Base-by-base conservation (phyloP, 2,329 filamentous ascomycete species). In the Lecanicillium sp. region DNA sequence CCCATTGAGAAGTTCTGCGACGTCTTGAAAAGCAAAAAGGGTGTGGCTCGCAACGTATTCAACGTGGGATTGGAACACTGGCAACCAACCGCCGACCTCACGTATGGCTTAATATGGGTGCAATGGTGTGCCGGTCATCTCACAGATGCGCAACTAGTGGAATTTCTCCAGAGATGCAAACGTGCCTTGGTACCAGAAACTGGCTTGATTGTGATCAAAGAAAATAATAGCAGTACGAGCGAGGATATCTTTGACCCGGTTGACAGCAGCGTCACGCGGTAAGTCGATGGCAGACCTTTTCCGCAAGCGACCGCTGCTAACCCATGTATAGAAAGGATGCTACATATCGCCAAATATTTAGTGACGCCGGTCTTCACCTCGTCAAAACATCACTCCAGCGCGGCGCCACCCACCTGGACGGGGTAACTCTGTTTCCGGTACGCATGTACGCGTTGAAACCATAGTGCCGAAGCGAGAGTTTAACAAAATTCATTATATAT, bases 1-100 rank as follows among this genome's bases (percentile, higher is more conserved):
- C 90, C 89, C 0, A 77, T 95, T 15, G 66, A 71, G 49, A 87
- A 88, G 55, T 94, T 96, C 60, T 88, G 87, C 1, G 70, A 72
- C n/a, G 64, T 68, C 14, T 62, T 94, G 1, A 53, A 61, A 3
- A 71, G 67, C 1, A 72, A 70, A 30, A 58, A 77, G 1, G 83
- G 83, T 2, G 65, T 79, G 9, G n/a, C n/a, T n/a, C 65, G 74
- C 3, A 62, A 71, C 17, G 72, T 94, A 15, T 83, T 78, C 61
- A 87, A 84, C 47, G 62, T 81, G 2, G 86, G 87, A 0, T 63
- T 94, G 1, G 82, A 94, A 58, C 69, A 74, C 18, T 94, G 86
- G 86, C 44, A 50, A 10, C 66, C 71, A 1, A 62, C 51, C 0
- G 49, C 60, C 3, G 65, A 55, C 10, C 50, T 60, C 8, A 57